A percentile compares a stretch with the other conserved stretches of the same genome.
Evolutionary conservation across 2,329 filamentous ascomycete species (phyloP).

Genomic region (Fusarium sp.): DNA sequence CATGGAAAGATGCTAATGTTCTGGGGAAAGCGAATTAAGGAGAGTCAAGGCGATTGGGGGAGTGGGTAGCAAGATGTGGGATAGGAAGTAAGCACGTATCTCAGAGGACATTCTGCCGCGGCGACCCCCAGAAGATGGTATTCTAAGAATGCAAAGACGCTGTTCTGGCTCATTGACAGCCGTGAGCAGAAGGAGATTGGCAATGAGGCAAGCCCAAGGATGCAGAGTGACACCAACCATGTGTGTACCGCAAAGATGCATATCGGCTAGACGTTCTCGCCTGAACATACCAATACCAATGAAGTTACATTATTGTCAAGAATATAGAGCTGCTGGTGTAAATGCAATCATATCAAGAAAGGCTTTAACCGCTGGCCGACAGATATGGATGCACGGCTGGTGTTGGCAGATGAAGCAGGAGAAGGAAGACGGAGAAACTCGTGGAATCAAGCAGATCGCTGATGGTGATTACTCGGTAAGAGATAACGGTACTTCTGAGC

Average conservation of each 20-base stretch:
- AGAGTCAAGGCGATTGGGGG: neutral
- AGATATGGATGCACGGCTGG: neutral
- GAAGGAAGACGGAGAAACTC: neutral
- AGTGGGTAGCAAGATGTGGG: neutral
- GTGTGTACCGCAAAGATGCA: neutral
- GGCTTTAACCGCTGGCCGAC: neutral
- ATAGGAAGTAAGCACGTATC: neutral
- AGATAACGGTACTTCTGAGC: conserved; percentile 5
- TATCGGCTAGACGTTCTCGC: neutral
- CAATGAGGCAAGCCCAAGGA: neutral
- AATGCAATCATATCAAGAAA: neutral
- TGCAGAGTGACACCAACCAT: neutral
- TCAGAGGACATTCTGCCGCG: neutral
- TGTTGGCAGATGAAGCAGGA: conserved; percentile 5
- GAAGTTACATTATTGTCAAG: neutral
- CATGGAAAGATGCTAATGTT: neutral
- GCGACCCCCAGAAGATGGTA: too few species aligned
- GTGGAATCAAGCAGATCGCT: neutral
- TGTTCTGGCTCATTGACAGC: too few species aligned
- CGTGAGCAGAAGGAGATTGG: neutral
- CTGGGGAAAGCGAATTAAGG: neutral
- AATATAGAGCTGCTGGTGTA: neutral
- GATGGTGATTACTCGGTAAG: neutral
- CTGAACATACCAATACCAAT: neutral
- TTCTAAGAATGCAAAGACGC: neutral